Evolutionary conservation across 2,329 filamentous ascomycete species (phyloP).

Genomic region (Sclerotinia nivalis): DNA sequence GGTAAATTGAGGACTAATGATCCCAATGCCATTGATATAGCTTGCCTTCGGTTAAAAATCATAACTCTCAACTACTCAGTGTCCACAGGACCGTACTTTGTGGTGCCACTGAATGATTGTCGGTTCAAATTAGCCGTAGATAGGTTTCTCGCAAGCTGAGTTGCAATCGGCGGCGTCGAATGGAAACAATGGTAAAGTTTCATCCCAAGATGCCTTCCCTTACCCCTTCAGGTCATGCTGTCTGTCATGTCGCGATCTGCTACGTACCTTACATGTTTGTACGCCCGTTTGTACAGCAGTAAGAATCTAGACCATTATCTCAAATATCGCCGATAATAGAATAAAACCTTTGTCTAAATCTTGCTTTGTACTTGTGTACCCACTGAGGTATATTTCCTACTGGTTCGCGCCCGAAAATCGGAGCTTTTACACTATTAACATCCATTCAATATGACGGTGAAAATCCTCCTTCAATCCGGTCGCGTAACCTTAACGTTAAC

Average conservation of each 20-base stretch:
- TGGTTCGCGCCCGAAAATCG: slow-evolving; percentile 3
- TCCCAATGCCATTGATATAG: neutral
- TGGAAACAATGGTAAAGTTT: neutral
- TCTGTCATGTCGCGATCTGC: neutral
- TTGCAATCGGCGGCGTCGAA: neutral
- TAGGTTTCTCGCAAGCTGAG: neutral
- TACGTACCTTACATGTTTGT: neutral
- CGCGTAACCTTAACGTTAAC: neutral
- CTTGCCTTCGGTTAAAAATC: too few species aligned
- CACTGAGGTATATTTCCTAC: slow-evolving; percentile 20
- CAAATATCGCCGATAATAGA: neutral
- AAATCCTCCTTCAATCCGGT: neutral
- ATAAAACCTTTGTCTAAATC: neutral
- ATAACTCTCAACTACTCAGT: too few species aligned
- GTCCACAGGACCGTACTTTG: neutral
- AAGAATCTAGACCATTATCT: neutral
- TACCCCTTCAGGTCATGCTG: neutral
- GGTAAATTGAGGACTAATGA: neutral
- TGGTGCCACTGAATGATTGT: neutral
- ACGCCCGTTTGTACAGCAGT: neutral
- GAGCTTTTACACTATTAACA: neutral
- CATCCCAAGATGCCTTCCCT: neutral
- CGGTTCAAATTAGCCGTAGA: neutral
- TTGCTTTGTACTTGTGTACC: neutral
- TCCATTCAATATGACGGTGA: neutral